A percentile compares a stretch with the other conserved stretches of the same genome.
Conservation (phyloP, 257 asterid genomes). For the Solanum corneliomulleri region DNA sequence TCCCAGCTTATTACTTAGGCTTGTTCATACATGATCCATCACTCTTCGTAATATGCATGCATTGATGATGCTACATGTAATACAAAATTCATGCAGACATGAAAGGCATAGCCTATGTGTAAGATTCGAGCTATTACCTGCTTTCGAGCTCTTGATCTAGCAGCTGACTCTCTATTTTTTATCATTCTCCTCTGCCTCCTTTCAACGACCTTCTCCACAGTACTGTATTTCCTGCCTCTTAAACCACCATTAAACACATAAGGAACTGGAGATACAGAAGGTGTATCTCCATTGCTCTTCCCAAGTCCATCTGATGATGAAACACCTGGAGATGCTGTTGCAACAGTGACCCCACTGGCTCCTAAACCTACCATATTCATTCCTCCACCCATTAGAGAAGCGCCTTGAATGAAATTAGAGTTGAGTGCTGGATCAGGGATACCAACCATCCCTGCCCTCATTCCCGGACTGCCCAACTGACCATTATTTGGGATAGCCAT, state of each 20-base stretch:
- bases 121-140: conserved; percentile 40
- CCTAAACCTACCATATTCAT: conserved; percentile 54
- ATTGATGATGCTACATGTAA: background rate
- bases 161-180: conserved; percentile 92
- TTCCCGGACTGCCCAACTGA: conserved; percentile 36
- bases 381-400: conserved; percentile 32
- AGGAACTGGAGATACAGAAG: conserved; percentile 73
- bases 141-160: conserved; percentile 91
- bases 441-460: conserved; percentile 42
- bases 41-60: background rate
- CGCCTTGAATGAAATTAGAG: conserved; percentile 32
- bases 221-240: conserved; percentile 57
- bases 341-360: conserved; percentile 32
- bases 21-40: background rate
- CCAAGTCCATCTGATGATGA: conserved; percentile 64
- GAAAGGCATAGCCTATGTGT: background rate
- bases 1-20: background rate
- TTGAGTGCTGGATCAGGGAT: conserved; percentile 30
- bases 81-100: background rate
- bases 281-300: conserved; percentile 56
- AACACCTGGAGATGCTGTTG: conserved; percentile 49
- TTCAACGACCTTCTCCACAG: conserved; percentile 80
- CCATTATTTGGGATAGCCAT: conserved; percentile 32
- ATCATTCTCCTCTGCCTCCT: conserved; percentile 98
- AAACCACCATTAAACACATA: conserved; percentile 56